Evolutionary conservation across 2,329 filamentous ascomycete species (phyloP).

Genomic region (Aspergillus hiratsukae): DNA sequence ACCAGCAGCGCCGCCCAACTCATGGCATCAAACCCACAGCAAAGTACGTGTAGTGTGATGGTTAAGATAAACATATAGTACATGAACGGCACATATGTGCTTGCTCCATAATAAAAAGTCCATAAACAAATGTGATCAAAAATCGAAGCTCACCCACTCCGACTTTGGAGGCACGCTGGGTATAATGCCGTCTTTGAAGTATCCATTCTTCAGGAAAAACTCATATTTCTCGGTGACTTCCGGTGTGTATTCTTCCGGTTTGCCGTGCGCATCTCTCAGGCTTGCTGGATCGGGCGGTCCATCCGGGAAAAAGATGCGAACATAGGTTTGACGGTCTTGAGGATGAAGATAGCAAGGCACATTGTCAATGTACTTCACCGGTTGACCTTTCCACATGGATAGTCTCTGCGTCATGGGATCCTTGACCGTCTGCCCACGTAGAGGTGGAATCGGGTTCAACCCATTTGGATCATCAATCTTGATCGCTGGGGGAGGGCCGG

Average conservation of each 20-base stretch:
- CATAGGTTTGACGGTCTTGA: slow-evolving; percentile 52
- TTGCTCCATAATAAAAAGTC: slow-evolving; percentile 1
- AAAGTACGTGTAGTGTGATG: neutral
- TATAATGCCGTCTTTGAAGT: slow-evolving; percentile 66
- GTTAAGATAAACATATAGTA: neutral
- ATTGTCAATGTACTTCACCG: slow-evolving; percentile 55
- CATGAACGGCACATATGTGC: neutral
- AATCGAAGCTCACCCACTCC: slow-evolving; percentile 71
- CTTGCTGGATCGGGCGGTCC: slow-evolving; percentile 56
- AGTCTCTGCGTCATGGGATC: slow-evolving; percentile 41
- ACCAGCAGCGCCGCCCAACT: neutral
- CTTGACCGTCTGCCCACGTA: slow-evolving; percentile 34
- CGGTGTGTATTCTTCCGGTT: slow-evolving; percentile 47
- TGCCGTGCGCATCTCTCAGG: slow-evolving; percentile 49
- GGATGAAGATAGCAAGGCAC: slow-evolving; percentile 50
- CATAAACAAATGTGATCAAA: slow-evolving; percentile 45
- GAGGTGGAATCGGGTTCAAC: slow-evolving; percentile 33
- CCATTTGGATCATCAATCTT: slow-evolving; percentile 23
- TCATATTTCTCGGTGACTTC: slow-evolving; percentile 59
- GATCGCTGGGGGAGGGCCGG: slow-evolving; percentile 26
- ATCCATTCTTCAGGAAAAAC: slow-evolving; percentile 59
- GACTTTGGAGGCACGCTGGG: slow-evolving; percentile 72
- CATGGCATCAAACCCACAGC: neutral
- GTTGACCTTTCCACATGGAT: slow-evolving; percentile 59
- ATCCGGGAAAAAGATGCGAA: slow-evolving; percentile 68